Conservation (phyloP, 257 asterid species). For the Capsicum baccatum region DNA sequence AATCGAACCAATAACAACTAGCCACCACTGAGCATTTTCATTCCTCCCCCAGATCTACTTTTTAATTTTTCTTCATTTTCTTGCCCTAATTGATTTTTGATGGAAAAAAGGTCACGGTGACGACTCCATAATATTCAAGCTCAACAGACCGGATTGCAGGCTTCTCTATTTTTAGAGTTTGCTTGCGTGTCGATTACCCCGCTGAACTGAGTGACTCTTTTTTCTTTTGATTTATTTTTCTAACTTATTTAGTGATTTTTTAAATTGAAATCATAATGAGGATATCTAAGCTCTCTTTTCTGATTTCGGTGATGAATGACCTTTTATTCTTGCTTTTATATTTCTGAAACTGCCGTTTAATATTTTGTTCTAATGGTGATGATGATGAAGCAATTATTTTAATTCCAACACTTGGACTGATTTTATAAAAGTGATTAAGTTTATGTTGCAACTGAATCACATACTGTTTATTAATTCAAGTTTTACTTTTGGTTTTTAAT, state of each 20-base stretch:
- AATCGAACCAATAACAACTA: constrained; percentile 31
- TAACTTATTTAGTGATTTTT: too few relatives aligned
- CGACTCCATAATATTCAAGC: constrained; percentile 77
- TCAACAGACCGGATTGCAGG: constrained; percentile 96
- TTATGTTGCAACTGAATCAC: constrained; percentile 43
- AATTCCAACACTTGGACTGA: constrained; percentile 56
- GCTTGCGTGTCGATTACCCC: constrained; percentile 84
- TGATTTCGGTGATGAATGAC: constrained; percentile 50
- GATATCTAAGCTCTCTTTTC: constrained; percentile 95
- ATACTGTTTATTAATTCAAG: not conserved
- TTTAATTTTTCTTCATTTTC: not conserved
- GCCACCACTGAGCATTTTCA: constrained; percentile 32
- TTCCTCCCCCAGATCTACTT: not conserved
- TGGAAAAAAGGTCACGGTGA: constrained; percentile 49
- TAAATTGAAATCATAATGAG: constrained; percentile 48
- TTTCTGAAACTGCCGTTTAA: not conserved
- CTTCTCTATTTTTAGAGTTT: constrained; percentile 37
- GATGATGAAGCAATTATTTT: constrained; percentile 43
- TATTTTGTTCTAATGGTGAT: constrained; percentile 9
- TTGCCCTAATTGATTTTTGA: not conserved
- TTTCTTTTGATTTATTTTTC: not conserved
- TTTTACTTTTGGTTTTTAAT: too few relatives aligned
- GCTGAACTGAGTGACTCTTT: constrained; percentile 84
- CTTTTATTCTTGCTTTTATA: not conserved
- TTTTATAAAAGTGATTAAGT: constrained; percentile 32